Evolutionary conservation across 2,329 filamentous ascomycete genomes (phyloP).

Genomic region (Parasarocladium wereldwijsianum): DNA sequence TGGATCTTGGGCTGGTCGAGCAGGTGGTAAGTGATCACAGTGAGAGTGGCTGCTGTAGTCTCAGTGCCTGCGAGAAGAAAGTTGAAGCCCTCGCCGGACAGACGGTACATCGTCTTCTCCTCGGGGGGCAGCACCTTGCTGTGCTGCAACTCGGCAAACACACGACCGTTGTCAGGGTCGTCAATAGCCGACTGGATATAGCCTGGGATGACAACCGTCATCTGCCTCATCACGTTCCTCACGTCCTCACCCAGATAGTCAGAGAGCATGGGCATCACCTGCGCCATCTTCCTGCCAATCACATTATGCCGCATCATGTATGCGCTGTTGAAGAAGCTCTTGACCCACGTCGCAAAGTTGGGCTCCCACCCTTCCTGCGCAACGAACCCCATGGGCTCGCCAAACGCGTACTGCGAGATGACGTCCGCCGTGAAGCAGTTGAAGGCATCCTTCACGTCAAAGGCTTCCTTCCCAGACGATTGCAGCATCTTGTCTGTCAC

Average conservation of each 20-base stretch:
- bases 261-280: slow-evolving; percentile 11
- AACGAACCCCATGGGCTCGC: slow-evolving; percentile 18
- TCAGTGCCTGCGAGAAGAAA: slow-evolving; percentile 23
- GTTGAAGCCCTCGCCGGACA: slow-evolving; percentile 21
- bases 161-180: slow-evolving; percentile 11
- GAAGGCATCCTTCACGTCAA: slow-evolving; percentile 20
- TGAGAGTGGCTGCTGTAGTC: slow-evolving; percentile 16
- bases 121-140: slow-evolving; percentile 11
- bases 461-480: slow-evolving; percentile 10
- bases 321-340: slow-evolving; percentile 15
- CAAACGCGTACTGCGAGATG: slow-evolving; percentile 22
- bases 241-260: slow-evolving; percentile 12
- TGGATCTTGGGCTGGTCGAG: slow-evolving; percentile 11
- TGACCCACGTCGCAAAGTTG: slow-evolving; percentile 21
- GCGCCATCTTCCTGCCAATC: slow-evolving; percentile 12
- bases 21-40: slow-evolving; percentile 12
- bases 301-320: slow-evolving; percentile 19
- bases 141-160: slow-evolving; percentile 14
- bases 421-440: slow-evolving; percentile 25
- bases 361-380: slow-evolving; percentile 18
- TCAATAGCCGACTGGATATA: slow-evolving; percentile 11
- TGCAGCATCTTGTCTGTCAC: slow-evolving; percentile 17
- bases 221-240: slow-evolving; percentile 12
- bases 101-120: slow-evolving; percentile 19
- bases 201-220: slow-evolving; percentile 12